Evolutionary conservation across 495 filamentous ascomycete species (phyloP), one percentile per base, ranked within the genome.

Genomic region (Cercophora samala): DNA sequence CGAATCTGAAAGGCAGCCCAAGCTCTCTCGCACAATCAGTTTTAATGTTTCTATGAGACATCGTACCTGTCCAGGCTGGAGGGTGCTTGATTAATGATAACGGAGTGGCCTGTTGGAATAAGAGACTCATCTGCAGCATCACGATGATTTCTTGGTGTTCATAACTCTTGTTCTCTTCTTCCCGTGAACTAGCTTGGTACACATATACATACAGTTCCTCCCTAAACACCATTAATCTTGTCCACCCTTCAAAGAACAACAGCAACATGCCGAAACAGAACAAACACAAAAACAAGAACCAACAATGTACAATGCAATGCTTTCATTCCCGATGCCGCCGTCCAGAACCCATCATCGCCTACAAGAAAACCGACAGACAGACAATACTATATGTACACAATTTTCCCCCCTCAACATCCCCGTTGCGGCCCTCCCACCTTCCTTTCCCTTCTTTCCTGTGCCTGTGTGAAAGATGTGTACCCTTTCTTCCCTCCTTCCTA

Each of bases 311-410:
- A 69, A 67, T 69, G 64, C 68, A 64, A 70, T 70, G 64, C 54
- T 69, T 64, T 52, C 64, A 25, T 66, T 73, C 67, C 71, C 69
- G 53, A 66, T 71, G 67, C 69, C 66, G 15, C 59, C 37, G 8
- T 46, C 37, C 65, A 68, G 24, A 64, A 63, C 17, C 65, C 60
- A 59, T 64, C 68, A 64, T 69, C 63, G 63, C 22, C 59, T 51
- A 65, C 53, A 71, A 66, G 37, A 9, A 46, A 46, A 46, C 37
- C 37, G 37, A 46, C 37, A 46, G 37, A 46, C 66, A 54, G 63
- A 70, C 67, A 70, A 60, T 61, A 66, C 22, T 69, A 68, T 73
- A 70, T 71, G 69, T 71, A 71, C 67, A 73, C 59, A 63, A 32
- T 42, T 32, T 54, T 66, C 21, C 42, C 59, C 24, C 17, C 51